Evolutionary conservation across 2,329 filamentous ascomycete genomes (phyloP).

Genomic region (Pestalotiopsis sp.): DNA sequence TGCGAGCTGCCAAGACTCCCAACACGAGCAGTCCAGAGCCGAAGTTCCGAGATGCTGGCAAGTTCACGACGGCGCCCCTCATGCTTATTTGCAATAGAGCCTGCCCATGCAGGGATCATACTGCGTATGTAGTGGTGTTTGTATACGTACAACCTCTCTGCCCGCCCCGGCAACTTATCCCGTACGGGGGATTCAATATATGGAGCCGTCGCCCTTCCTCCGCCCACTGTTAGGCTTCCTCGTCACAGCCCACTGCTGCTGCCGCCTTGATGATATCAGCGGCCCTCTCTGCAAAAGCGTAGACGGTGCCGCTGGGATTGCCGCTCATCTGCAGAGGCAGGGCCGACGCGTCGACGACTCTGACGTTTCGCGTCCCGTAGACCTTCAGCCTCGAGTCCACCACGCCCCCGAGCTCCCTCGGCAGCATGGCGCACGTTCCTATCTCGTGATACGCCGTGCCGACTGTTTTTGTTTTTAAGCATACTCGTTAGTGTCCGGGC

Average conservation of each 20-base stretch:
- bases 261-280: conserved; percentile 25
- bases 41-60: neutral
- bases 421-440: conserved; percentile 49
- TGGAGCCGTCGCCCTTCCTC: neutral
- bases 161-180: neutral
- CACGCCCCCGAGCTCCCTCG: conserved; percentile 45
- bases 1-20: neutral
- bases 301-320: conserved; percentile 49
- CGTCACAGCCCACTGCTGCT: neutral
- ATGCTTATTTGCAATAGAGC: neutral
- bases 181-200: neutral
- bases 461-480: conserved; percentile 1
- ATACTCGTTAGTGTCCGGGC: neutral
- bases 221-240: neutral
- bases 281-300: conserved; percentile 50
- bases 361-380: conserved; percentile 46
- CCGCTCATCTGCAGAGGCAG: conserved; percentile 48
- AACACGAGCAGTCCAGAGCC: neutral
- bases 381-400: conserved; percentile 45
- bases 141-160: too few species aligned
- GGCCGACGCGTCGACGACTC: conserved; percentile 47
- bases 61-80: neutral
- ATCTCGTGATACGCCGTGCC: conserved; percentile 18
- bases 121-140: neutral
- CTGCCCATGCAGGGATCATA: neutral